Percentiles rank a stretch among this genome's conserved stretches.
phyloP scores from a whole-genome alignment of 148 eudicot genomes.

The Nepenthes mirabilis region DNA sequence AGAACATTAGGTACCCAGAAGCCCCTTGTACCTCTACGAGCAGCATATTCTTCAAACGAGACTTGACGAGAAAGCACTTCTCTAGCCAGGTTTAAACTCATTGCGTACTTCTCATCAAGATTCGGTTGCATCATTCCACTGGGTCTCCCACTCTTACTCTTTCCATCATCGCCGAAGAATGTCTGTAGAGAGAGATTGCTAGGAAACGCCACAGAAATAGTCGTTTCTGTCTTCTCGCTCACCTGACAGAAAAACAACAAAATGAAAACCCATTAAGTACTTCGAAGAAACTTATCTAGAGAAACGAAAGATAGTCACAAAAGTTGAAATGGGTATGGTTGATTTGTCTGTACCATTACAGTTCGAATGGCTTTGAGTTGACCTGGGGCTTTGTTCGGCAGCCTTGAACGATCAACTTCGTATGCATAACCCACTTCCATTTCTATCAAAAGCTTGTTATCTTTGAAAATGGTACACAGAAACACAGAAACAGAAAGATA shows the following conservation, averaged over 20 bases:
- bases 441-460: neutral
- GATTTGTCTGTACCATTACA: slow-evolving; percentile 41
- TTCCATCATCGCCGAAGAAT: slow-evolving; percentile 22
- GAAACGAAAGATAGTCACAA: neutral
- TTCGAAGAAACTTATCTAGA: neutral
- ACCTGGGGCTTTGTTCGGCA: slow-evolving; percentile 32
- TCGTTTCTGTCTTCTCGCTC: slow-evolving; percentile 32
- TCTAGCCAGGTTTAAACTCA: slow-evolving; percentile 37
- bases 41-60: slow-evolving; percentile 35
- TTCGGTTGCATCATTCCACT: slow-evolving; percentile 39
- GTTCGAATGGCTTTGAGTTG: slow-evolving; percentile 40
- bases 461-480: neutral
- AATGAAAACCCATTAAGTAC: neutral
- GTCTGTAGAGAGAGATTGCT: slow-evolving; percentile 37
- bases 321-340: neutral
- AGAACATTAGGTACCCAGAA: slow-evolving; percentile 42
- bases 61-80: slow-evolving; percentile 39
- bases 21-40: slow-evolving; percentile 25
- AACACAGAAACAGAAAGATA: neutral
- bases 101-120: slow-evolving; percentile 44
- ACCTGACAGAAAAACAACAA: slow-evolving; percentile 34
- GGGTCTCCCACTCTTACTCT: neutral
- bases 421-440: slow-evolving; percentile 44
- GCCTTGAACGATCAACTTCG: slow-evolving; percentile 42
- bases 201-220: slow-evolving; percentile 54